phyloP scores from a whole-genome alignment of 306 rosid genomes.

The Lagenaria siceraria region DNA sequence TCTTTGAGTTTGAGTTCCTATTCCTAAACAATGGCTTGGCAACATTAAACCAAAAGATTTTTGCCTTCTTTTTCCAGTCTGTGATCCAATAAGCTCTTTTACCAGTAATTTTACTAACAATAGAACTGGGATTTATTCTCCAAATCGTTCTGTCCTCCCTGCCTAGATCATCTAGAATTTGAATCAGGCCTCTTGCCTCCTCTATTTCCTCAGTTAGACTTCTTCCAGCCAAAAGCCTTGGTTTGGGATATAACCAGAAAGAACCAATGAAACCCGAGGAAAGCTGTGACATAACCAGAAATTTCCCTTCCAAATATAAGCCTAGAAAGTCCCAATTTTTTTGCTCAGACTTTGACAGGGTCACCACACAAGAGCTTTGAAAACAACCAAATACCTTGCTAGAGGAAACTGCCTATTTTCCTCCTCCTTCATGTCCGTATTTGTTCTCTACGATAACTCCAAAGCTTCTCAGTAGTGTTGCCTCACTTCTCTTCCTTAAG shows the following conservation, averaged over 20 bases:
- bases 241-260: background rate
- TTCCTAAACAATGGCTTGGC: background rate
- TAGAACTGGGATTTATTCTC: background rate
- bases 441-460: background rate
- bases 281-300: background rate
- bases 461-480: background rate
- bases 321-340: background rate
- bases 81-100: background rate
- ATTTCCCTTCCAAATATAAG: background rate
- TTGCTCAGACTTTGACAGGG: background rate
- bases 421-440: background rate
- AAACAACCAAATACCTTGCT: background rate
- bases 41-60: background rate
- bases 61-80: background rate
- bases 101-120: background rate
- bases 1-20: background rate
- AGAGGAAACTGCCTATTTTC: background rate
- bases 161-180: background rate
- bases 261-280: background rate
- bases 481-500: background rate
- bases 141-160: background rate
- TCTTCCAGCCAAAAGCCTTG: background rate
- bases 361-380: background rate
- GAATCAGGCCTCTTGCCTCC: background rate
- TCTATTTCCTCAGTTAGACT: background rate